These are phyloP conservation scores for Microglena sp. DNA, from an alignment of 139 green algal genomes.

Conservation along the genomic window DNA sequence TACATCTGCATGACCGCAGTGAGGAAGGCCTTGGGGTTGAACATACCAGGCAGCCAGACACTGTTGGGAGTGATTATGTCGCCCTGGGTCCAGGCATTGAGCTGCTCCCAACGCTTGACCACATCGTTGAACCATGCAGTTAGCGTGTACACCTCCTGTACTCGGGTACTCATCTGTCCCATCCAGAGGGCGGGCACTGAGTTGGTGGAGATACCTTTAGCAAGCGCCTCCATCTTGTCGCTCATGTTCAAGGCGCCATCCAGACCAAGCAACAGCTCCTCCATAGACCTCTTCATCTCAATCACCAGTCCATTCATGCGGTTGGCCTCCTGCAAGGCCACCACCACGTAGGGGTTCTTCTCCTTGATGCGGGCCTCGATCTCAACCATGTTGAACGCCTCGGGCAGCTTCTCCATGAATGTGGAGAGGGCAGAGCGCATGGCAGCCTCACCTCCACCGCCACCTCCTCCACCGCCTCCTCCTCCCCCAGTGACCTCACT, in stretches of 20 bases:
- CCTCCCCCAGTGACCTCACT: conserved; percentile 55
- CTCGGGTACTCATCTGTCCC: conserved; percentile 64
- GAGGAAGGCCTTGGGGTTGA: conserved; percentile 86
- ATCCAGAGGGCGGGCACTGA: conserved; percentile 63
- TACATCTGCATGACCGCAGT: conserved; percentile 82
- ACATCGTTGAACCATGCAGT: conserved; percentile 62
- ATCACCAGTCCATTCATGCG: conserved; percentile 71
- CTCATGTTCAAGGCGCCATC: conserved; percentile 82
- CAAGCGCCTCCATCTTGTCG: conserved; percentile 72
- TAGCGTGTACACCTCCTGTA: conserved; percentile 70
- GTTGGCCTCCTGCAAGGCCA: conserved; percentile 64
- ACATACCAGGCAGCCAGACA: conserved; percentile 72
- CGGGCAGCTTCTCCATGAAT: conserved; percentile 59
- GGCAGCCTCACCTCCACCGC: conserved; percentile 35
- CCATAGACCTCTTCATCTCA: conserved; percentile 71
- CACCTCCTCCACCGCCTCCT: conserved; percentile 36
- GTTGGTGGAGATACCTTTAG: conserved; percentile 59
- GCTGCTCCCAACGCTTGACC: conserved; percentile 63
- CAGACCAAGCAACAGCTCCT: conserved; percentile 76
- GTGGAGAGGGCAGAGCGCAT: conserved; percentile 47
- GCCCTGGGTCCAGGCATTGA: conserved; percentile 57
- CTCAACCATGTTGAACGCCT: conserved; percentile 76
- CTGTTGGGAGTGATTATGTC: conserved; percentile 45
- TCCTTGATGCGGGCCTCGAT: conserved; percentile 67
- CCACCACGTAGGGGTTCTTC: conserved; percentile 76